phyloP scores from a whole-genome alignment of 2,329 filamentous ascomycete genomes.

The Aspergillus chevalieri region DNA sequence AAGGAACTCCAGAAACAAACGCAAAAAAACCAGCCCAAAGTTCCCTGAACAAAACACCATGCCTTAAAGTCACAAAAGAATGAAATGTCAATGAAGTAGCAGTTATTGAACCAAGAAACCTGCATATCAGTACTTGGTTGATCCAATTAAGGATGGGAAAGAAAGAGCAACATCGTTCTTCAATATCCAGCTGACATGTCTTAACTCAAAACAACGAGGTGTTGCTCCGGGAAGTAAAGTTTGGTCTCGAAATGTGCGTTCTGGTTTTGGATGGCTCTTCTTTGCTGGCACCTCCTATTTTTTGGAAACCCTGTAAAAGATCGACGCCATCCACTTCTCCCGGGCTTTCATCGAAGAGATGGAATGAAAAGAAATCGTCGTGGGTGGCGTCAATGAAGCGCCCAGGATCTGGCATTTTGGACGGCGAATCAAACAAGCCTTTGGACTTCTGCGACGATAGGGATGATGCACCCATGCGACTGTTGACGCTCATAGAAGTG shows the following conservation, averaged over 20 bases:
- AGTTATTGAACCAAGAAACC: conserved; percentile 3
- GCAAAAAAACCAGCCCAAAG: conserved; percentile 4
- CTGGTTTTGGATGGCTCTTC: conserved; percentile 28
- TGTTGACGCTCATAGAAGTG: conserved; percentile 33
- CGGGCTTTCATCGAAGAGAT: conserved; percentile 40
- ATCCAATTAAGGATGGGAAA: not conserved
- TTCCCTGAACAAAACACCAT: conserved; percentile 3
- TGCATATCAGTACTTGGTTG: not conserved
- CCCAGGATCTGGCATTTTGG: conserved; percentile 27
- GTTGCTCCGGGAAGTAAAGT: conserved; percentile 27
- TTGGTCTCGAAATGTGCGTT: conserved; percentile 23
- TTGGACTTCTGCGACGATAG: conserved; percentile 31
- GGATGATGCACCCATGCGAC: conserved; percentile 25
- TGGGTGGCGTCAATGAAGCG: conserved; percentile 32
- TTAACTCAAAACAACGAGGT: conserved; percentile 27
- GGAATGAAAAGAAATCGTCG: conserved; percentile 44
- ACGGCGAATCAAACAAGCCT: conserved; percentile 34
- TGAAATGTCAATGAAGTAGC: not conserved
- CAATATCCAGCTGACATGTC: not conserved
- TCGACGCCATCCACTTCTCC: conserved; percentile 42
- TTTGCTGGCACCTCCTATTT: conserved; percentile 37
- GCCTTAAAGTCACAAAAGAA: not conserved
- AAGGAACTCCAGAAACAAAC: conserved; percentile 23
- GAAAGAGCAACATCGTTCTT: not conserved
- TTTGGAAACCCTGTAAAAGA: conserved; percentile 43